phyloP scores from a whole-genome alignment of 345 rosid genomes.

The Sisymbrium altissimum region DNA sequence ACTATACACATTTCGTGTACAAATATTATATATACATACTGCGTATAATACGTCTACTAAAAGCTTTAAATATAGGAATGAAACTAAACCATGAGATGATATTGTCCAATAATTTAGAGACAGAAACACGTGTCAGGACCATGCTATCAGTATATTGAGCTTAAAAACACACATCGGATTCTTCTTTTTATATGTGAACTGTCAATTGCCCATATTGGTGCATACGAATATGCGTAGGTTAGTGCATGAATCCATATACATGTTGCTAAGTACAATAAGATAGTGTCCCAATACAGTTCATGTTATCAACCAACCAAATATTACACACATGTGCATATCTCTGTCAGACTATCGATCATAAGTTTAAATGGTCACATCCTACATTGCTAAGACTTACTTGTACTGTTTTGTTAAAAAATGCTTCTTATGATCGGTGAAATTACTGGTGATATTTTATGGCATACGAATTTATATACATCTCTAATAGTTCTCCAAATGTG shows the following conservation, averaged over 20 bases:
- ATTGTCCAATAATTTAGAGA: slow-evolving; percentile 6
- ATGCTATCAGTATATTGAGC: slow-evolving; percentile 12
- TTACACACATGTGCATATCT: not conserved
- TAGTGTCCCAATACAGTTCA: not conserved
- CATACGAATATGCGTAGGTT: slow-evolving; percentile 11
- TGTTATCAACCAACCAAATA: not conserved
- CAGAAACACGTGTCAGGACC: slow-evolving; percentile 10
- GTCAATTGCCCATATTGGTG: slow-evolving; percentile 2
- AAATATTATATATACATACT: not conserved
- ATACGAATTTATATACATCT: not conserved
- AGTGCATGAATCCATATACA: slow-evolving; percentile 4
- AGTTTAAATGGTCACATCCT: not conserved
- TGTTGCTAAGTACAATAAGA: not conserved
- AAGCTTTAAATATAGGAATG: not conserved
- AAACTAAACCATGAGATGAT: not conserved
- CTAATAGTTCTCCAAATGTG: not conserved
- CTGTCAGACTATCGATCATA: not conserved
- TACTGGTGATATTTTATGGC: not conserved
- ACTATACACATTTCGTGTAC: not conserved
- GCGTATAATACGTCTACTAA: not conserved
- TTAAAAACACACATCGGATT: slow-evolving; percentile 23
- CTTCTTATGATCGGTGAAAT: not conserved
- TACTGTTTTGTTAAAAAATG: not conserved
- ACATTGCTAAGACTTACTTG: not conserved
- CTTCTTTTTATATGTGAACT: not conserved